Percentiles rank a stretch among this genome's conserved stretches.
Conservation (phyloP, 352 stramenopile genomes). For the Pythium apleroticum region DNA sequence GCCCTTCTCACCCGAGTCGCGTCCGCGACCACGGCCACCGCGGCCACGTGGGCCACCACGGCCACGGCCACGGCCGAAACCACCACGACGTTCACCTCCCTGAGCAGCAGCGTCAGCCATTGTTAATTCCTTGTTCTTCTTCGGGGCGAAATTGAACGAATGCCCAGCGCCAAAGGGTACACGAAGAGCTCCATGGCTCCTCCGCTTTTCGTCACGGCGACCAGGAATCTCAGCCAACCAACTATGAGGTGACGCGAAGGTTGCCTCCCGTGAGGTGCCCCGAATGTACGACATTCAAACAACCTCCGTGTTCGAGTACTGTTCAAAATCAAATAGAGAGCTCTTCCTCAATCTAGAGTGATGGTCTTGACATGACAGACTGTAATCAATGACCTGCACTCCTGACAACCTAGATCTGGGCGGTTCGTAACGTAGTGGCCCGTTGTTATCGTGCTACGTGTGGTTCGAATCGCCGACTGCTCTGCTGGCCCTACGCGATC, state of each 20-base stretch:
- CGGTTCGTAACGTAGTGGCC: constrained; percentile 23
- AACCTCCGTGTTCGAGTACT: background rate
- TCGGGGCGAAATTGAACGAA: constrained; percentile 87
- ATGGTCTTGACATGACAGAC: background rate
- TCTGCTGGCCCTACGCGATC: constrained; percentile 18
- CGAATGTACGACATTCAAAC: constrained; percentile 10
- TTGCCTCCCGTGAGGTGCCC: background rate
- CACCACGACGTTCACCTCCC: constrained; percentile 90
- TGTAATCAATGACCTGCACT: constrained; percentile 21
- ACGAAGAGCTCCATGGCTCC: constrained; percentile 9
- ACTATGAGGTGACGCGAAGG: constrained; percentile 23
- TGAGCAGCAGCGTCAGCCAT: constrained; percentile 78
- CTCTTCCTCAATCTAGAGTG: background rate
- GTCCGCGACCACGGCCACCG: constrained; percentile 85
- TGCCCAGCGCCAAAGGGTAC: constrained; percentile 23
- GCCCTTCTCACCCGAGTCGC: constrained; percentile 90
- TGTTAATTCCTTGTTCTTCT: constrained; percentile 57
- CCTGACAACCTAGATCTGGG: background rate
- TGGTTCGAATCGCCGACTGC: constrained; percentile 16
- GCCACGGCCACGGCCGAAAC: constrained; percentile 90
- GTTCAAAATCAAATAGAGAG: background rate
- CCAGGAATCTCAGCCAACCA: constrained; percentile 17
- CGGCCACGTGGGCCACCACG: constrained; percentile 81
- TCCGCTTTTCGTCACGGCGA: background rate
- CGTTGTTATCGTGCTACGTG: constrained; percentile 1